phyloP scores from a whole-genome alignment of 2,329 filamentous ascomycete species.

The Keithomyces neogunnii region DNA sequence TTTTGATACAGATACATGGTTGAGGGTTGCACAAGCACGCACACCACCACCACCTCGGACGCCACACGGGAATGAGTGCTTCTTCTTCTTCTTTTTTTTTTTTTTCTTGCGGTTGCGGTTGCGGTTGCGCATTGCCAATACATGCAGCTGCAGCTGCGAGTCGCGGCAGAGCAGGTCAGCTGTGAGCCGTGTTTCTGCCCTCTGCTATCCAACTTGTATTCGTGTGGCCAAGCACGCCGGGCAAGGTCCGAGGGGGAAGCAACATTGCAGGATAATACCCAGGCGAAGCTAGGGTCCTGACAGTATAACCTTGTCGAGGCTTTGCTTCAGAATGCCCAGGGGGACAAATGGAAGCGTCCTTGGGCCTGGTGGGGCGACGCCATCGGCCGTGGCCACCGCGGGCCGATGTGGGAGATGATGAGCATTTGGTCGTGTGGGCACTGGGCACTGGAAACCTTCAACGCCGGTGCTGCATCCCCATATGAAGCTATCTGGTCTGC shows the following conservation, averaged over 20 bases:
- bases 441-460: background rate
- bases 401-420: constrained; percentile 2
- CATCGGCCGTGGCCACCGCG: constrained; percentile 4
- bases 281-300: constrained; percentile 1
- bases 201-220: background rate
- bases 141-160: background rate
- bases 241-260: background rate
- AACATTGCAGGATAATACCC: background rate
- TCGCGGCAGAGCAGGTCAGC: background rate
- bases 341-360: background rate
- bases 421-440: background rate
- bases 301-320: background rate
- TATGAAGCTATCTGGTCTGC: background rate
- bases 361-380: background rate
- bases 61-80: constrained; percentile 8
- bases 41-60: constrained; percentile 4
- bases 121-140: background rate
- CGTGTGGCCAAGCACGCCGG: background rate
- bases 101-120: background rate
- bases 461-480: background rate
- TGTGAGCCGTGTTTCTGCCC: background rate
- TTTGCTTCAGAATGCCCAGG: constrained; percentile 4
- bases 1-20: constrained; percentile 3
- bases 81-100: background rate
- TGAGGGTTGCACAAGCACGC: constrained; percentile 4